These are phyloP conservation scores for Gardenia jasminoides DNA, from an alignment of 257 asterid species.

Conservation along the genomic window DNA sequence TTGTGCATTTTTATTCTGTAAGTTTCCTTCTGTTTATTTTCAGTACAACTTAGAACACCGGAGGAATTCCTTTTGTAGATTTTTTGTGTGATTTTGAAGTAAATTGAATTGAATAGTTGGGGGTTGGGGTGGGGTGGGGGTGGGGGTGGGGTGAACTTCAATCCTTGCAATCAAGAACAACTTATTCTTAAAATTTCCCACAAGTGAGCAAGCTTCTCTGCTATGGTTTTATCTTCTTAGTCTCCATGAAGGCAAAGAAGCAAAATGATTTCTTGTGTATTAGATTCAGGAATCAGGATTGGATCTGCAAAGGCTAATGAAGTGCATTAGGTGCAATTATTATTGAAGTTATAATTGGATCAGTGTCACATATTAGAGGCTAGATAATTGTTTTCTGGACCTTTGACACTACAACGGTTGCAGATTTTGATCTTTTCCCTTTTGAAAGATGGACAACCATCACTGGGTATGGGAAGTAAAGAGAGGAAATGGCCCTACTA, in stretches of 20 bases:
- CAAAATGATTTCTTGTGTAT: background rate
- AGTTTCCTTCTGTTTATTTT: conserved; percentile 21
- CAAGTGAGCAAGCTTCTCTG: background rate
- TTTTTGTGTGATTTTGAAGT: background rate
- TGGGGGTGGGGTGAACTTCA: background rate
- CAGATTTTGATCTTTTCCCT: background rate
- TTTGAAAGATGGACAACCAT: background rate
- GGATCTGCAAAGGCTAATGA: background rate
- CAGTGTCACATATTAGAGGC: background rate
- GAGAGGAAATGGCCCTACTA: no score
- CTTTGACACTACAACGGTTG: no score
- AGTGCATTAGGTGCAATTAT: background rate
- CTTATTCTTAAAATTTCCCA: background rate
- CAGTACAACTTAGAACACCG: background rate
- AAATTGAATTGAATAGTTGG: background rate
- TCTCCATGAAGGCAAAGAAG: background rate
- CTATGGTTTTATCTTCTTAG: background rate
- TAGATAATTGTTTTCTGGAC: background rate
- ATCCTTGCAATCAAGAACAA: background rate
- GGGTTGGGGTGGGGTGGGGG: no score
- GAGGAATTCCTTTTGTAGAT: no score
- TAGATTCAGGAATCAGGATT: background rate
- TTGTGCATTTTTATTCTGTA: conserved; percentile 88
- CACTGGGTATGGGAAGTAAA: background rate
- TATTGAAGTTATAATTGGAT: background rate